Conservation (phyloP, 306 rosid species). For the Cyamopsis tetragonoloba region DNA sequence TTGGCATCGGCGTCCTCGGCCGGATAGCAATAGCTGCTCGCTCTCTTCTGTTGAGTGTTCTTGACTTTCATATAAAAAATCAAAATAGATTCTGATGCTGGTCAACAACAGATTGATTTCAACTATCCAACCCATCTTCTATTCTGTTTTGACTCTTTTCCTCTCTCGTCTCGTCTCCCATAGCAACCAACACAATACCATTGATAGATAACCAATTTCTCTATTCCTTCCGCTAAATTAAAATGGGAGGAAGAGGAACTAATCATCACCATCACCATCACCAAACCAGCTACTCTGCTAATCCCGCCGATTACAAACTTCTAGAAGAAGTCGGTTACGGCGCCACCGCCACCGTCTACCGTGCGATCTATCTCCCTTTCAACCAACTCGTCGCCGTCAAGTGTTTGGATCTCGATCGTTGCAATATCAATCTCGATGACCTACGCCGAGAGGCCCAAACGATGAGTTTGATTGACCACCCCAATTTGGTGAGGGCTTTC, state of each 20-base stretch:
- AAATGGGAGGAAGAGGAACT: neutral
- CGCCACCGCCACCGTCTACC: conserved; percentile 73
- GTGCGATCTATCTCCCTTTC: conserved; percentile 71
- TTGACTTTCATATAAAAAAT: neutral
- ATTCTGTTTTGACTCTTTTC: too few relatives aligned
- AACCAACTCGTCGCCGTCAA: conserved; percentile 75
- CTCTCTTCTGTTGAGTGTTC: too few relatives aligned
- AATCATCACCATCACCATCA: neutral
- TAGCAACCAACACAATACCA: too few relatives aligned
- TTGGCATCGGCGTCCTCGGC: too few relatives aligned
- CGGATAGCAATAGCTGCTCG: too few relatives aligned
- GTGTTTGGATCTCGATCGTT: conserved; percentile 89
- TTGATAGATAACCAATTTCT: too few relatives aligned
- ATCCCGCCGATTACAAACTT: conserved; percentile 60
- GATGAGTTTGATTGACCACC: conserved; percentile 80
- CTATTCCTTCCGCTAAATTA: too few relatives aligned
- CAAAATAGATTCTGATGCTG: neutral
- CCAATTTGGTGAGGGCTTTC: conserved; percentile 63
- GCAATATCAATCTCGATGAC: conserved; percentile 66
- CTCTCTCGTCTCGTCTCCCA: too few relatives aligned
- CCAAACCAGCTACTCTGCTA: conserved; percentile 46
- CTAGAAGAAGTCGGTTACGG: conserved; percentile 82
- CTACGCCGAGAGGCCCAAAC: conserved; percentile 73
- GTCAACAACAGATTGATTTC: neutral
- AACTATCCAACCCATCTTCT: neutral